Conservation (phyloP, 1,284 basidiomycete species). For the Trametes sp. region DNA sequence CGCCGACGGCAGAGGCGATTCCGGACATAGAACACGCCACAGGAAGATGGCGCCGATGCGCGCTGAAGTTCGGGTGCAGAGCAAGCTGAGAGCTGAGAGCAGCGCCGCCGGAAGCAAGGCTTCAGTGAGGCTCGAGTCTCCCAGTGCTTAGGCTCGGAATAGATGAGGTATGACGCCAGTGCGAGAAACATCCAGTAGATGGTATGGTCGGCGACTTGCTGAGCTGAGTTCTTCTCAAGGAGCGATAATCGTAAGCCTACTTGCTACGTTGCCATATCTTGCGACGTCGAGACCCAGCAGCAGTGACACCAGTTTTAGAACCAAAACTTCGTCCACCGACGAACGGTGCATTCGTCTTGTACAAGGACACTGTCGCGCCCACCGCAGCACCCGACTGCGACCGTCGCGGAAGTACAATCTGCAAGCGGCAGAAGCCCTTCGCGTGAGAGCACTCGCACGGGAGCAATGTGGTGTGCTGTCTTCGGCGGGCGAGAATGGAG, state of each 20-base stretch:
- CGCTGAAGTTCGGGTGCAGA: not conserved
- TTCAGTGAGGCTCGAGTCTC: not conserved
- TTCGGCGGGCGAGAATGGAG: not conserved
- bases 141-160: not conserved
- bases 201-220: not conserved
- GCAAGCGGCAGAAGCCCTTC: not conserved
- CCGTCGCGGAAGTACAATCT: not conserved
- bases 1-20: not conserved
- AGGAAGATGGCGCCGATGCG: not conserved
- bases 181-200: not conserved
- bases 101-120: too few species aligned
- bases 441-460: constrained; percentile 4
- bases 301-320: too few species aligned
- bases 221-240: too few species aligned
- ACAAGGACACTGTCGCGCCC: too few species aligned
- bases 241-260: too few species aligned
- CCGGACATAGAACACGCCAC: not conserved
- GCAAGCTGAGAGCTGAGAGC: not conserved
- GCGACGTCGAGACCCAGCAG: too few species aligned
- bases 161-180: not conserved
- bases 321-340: too few species aligned
- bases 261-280: too few species aligned
- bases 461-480: constrained; percentile 1
- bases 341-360: too few species aligned
- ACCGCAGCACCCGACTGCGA: too few species aligned